Percentiles rank a stretch among this genome's conserved stretches.
Evolutionary conservation across 116 monocot genomes (phyloP).

Genomic region (Trichopus zeylanicus): DNA sequence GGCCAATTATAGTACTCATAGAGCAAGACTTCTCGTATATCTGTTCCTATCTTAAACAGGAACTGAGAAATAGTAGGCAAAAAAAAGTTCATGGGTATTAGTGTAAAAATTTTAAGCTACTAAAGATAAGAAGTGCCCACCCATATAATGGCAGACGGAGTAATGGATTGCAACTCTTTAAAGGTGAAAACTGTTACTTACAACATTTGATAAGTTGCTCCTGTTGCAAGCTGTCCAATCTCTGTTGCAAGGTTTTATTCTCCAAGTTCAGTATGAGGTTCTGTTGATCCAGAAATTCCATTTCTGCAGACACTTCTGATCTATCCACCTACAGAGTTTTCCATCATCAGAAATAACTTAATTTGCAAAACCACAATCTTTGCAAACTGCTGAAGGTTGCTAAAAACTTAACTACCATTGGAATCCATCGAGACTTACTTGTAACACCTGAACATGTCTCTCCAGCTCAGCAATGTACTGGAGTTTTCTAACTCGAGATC

Average conservation of each 20-base stretch:
- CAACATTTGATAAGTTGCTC: constrained; percentile 68
- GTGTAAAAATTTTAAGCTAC: not conserved
- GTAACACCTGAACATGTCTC: constrained; percentile 65
- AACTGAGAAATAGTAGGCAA: too few relatives aligned
- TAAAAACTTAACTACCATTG: not conserved
- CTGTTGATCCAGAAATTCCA: constrained; percentile 70
- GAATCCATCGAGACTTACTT: constrained; percentile 27
- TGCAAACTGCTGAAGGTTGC: not conserved
- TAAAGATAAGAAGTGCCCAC: not conserved
- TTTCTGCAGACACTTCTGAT: constrained; percentile 63
- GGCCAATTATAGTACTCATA: too few relatives aligned
- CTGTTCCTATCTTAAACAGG: too few relatives aligned
- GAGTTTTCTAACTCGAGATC: constrained; percentile 75
- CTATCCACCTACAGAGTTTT: constrained; percentile 47
- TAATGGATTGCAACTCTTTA: not conserved
- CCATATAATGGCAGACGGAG: not conserved
- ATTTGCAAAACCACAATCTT: not conserved
- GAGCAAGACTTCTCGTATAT: too few relatives aligned
- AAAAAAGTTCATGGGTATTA: too few relatives aligned
- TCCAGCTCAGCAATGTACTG: constrained; percentile 83
- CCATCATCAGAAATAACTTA: not conserved
- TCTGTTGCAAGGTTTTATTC: constrained; percentile 70
- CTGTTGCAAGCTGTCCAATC: constrained; percentile 61
- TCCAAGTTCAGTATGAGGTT: constrained; percentile 75
- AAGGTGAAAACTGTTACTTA: constrained; percentile 19